Base-by-base conservation (phyloP, 805 yeast genomes). In the Ogataea pignaliae region DNA sequence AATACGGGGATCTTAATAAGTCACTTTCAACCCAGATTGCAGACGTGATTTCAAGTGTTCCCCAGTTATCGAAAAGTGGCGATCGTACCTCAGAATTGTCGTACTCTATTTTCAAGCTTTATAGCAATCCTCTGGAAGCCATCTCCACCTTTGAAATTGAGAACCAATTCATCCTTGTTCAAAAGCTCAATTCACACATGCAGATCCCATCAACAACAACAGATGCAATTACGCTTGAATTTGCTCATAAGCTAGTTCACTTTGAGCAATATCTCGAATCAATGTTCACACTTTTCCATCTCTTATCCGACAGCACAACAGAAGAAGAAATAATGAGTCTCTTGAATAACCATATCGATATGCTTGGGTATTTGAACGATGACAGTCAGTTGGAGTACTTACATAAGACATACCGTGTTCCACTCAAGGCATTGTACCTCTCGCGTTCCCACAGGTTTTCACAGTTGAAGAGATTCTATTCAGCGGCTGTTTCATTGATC, bases 401-500 rank as follows among this genome's bases (percentile, higher is more conserved):
- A 8, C 65, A 67, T 2, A 50, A 60, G 1, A 57, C 50, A 1
- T 63, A 83, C 32, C 63, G 67, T 36, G 61, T 85, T 14, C 88
- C 89, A 3, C 50, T 59, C 4, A 45, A 60, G 8, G 45, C 78
- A 26, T 57, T 84, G 10, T 69, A 72, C 52, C 80, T 79, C 48
- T 78, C 89, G 0, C 68, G 79, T 31, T 90, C 96, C 0, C 65
- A 76, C 16, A 63, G 72, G 32, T 77, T 78, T 46, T 72, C 74
- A 39, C 66, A 70, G 35, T 46, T 56, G 9, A 79, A 75, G 2
- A 75, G 84, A 40, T 74, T 69, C 51, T 70, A 81, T 65, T 68
- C 73, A 13, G 88, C 88, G 52, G 79, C 82, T 1, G 68, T 72
- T 37, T 77, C 82, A 28, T 72, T 84, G 37, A 63, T 88, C 1